Conservation (phyloP, 345 rosid genomes). For the Gossypium sturtianum region DNA sequence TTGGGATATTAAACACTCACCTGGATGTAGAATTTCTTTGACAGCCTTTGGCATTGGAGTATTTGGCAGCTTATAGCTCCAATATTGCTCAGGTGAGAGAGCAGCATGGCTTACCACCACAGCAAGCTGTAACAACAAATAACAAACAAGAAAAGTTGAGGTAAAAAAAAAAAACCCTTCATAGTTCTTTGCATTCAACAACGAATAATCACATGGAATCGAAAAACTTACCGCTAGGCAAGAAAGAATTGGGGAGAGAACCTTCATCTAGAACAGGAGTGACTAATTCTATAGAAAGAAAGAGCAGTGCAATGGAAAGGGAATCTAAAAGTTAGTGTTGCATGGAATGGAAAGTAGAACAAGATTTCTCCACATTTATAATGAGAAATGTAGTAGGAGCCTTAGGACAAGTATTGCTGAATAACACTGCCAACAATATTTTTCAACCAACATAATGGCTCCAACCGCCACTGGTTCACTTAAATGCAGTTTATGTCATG, state of each 20-base stretch:
- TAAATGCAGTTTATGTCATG: constrained; percentile 20
- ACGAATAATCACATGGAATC: not conserved
- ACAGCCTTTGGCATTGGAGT: constrained; percentile 56
- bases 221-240: constrained; percentile 27
- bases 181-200: not conserved
- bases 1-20: constrained; percentile 15
- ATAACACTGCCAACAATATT: not conserved
- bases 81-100: constrained; percentile 42
- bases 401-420: not conserved
- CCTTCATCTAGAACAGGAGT: constrained; percentile 24
- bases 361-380: constrained; percentile 17
- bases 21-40: constrained; percentile 38
- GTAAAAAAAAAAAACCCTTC: not conserved
- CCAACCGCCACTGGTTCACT: constrained; percentile 34
- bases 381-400: not conserved
- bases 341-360: constrained; percentile 14
- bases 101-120: constrained; percentile 44
- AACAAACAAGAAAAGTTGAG: not conserved
- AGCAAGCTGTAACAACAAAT: constrained; percentile 31
- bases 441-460: constrained; percentile 18
- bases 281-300: not conserved
- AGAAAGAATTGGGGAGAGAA: constrained; percentile 24
- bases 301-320: not conserved
- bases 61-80: constrained; percentile 52
- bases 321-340: not conserved